A percentile compares a stretch with the other conserved stretches of the same genome.
Conservation (phyloP, 2,329 filamentous ascomycete species). For the Xylaria sp. region DNA sequence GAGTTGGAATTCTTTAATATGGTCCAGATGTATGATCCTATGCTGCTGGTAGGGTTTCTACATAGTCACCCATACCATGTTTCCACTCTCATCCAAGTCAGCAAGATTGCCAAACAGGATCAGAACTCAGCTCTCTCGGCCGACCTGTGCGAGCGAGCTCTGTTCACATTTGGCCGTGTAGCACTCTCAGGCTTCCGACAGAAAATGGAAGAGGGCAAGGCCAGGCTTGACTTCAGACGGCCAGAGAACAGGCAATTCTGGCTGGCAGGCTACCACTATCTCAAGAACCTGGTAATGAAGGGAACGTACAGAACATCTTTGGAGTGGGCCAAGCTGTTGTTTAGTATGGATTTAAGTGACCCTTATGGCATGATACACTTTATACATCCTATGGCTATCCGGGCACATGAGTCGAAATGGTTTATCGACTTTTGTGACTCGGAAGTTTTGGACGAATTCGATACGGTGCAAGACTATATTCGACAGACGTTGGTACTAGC, state of each 20-base stretch:
- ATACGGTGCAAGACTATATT: slow-evolving; percentile 67
- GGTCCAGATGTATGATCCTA: slow-evolving; percentile 86
- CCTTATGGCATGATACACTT: slow-evolving; percentile 85
- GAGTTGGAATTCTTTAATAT: slow-evolving; percentile 81
- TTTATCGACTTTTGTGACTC: slow-evolving; percentile 74
- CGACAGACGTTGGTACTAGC: slow-evolving; percentile 82
- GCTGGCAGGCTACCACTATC: slow-evolving; percentile 89
- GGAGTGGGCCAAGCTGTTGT: slow-evolving; percentile 90
- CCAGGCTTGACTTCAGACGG: slow-evolving; percentile 80
- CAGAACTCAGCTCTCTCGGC: slow-evolving; percentile 86
- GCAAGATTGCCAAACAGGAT: slow-evolving; percentile 90
- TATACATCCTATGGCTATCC: slow-evolving; percentile 85
- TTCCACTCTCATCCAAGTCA: slow-evolving; percentile 91
- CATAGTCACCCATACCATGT: slow-evolving; percentile 87
- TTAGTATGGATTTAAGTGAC: slow-evolving; percentile 79
- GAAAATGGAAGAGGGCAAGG: slow-evolving; percentile 79
- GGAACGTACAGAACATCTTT: slow-evolving; percentile 94
- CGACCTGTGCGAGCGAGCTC: slow-evolving; percentile 87
- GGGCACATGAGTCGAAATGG: slow-evolving; percentile 79
- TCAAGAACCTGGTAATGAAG: slow-evolving; percentile 84
- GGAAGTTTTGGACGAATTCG: slow-evolving; percentile 53
- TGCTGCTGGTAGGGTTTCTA: slow-evolving; percentile 81
- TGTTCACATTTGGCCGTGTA: slow-evolving; percentile 93
- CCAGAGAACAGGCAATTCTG: slow-evolving; percentile 93
- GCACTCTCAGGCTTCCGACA: slow-evolving; percentile 83